Evolutionary conservation across 2,329 filamentous ascomycete genomes (phyloP).

Genomic region (Cladosporium sp.): DNA sequence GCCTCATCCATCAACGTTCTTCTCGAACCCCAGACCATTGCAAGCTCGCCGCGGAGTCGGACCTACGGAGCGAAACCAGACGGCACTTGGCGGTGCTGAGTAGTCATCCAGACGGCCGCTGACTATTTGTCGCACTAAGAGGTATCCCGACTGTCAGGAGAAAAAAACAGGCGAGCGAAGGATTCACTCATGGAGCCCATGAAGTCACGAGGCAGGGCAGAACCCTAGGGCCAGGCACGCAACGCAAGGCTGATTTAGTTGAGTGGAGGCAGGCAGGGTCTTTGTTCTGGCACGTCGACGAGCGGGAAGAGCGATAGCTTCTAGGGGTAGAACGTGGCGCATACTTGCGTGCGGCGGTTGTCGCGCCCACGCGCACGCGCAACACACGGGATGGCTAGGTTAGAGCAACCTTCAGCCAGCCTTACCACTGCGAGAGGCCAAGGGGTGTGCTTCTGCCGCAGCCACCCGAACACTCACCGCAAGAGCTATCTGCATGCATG

Average conservation of each 20-base stretch:
- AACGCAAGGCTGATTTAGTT: neutral
- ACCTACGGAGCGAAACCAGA: neutral
- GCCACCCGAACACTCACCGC: neutral
- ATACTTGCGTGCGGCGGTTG: neutral
- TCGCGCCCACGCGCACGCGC: neutral
- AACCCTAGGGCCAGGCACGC: conserved; percentile 6
- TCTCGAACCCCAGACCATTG: neutral
- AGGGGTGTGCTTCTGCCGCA: neutral
- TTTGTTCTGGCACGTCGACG: neutral
- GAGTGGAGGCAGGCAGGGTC: neutral
- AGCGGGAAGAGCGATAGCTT: neutral
- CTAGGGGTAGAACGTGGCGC: neutral
- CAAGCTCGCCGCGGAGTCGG: neutral
- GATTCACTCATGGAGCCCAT: neutral
- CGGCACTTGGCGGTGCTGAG: neutral
- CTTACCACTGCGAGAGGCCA: neutral
- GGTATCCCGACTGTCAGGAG: too few species aligned
- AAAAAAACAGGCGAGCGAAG: neutral
- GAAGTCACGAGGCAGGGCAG: neutral
- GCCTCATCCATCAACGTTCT: too few species aligned
- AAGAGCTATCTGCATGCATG: neutral
- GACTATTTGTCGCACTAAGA: neutral
- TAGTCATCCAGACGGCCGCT: neutral
- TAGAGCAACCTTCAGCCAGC: neutral
- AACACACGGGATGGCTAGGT: too few species aligned